These are phyloP conservation scores for Russula foetens DNA, from an alignment of 768 basidiomycete genomes.

Conservation along the genomic window DNA sequence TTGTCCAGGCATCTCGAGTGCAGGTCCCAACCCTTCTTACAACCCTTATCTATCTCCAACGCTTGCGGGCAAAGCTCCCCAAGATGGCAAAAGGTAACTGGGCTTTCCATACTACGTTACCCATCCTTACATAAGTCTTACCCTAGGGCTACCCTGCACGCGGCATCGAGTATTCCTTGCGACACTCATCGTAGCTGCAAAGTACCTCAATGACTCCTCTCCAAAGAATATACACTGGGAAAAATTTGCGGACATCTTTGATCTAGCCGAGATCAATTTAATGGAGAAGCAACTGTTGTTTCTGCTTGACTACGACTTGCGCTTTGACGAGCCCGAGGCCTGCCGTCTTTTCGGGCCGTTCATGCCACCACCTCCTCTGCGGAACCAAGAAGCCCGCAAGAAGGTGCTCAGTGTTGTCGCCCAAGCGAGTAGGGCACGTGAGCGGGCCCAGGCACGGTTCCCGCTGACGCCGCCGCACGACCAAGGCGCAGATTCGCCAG, in stretches of 20 bases:
- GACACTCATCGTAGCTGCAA: slow-evolving; percentile 89
- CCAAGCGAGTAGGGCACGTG: slow-evolving; percentile 46
- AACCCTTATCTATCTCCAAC: slow-evolving; percentile 87
- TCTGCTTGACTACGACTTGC: slow-evolving; percentile 87
- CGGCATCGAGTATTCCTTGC: slow-evolving; percentile 95
- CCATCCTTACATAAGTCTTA: slow-evolving; percentile 19
- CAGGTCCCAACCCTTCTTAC: slow-evolving; percentile 86
- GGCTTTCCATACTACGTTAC: slow-evolving; percentile 22
- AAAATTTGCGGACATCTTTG: slow-evolving; percentile 66
- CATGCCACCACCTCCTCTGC: slow-evolving; percentile 31
- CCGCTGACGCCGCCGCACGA: slow-evolving; percentile 38
- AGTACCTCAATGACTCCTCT: slow-evolving; percentile 95
- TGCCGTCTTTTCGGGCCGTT: slow-evolving; percentile 59
- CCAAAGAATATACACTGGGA: slow-evolving; percentile 96
- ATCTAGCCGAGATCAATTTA: slow-evolving; percentile 75
- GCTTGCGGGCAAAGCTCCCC: slow-evolving; percentile 74
- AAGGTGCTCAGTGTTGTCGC: slow-evolving; percentile 48
- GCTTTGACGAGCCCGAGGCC: slow-evolving; percentile 80
- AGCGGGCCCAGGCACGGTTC: slow-evolving; percentile 37
- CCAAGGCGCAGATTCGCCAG: slow-evolving; percentile 20
- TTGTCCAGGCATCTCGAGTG: slow-evolving; percentile 78
- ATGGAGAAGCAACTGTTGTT: slow-evolving; percentile 97
- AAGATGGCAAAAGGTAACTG: slow-evolving; percentile 69
- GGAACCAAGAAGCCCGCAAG: slow-evolving; percentile 35
- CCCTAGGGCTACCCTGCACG: slow-evolving; percentile 70